Evolutionary conservation across 225 moss, liverwort and hornwort species (phyloP).

Genomic region (Rhytidiadelphus loreus): DNA sequence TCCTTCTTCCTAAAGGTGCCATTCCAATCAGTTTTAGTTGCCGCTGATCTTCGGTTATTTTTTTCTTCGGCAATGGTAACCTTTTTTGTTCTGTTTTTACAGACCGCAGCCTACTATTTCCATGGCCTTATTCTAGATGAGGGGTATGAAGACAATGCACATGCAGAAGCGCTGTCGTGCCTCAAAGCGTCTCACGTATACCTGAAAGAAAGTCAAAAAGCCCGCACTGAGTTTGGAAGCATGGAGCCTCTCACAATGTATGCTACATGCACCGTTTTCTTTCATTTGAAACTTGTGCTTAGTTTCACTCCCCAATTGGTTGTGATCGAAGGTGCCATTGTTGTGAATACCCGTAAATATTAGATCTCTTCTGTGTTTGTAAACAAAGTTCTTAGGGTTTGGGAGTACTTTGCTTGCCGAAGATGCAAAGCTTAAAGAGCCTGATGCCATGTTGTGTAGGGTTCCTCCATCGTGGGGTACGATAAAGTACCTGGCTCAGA

Average conservation of each 20-base stretch:
- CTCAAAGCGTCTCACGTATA: slow-evolving; percentile 21
- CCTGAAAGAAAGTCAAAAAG: slow-evolving; percentile 39
- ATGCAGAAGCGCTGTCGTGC: slow-evolving; percentile 32
- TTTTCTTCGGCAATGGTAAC: background rate
- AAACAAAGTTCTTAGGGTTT: background rate
- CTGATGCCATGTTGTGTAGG: background rate
- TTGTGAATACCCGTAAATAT: background rate
- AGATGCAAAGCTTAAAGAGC: background rate
- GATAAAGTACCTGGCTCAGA: slow-evolving; percentile 35
- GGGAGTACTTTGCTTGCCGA: background rate
- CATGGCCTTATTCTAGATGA: slow-evolving; percentile 44
- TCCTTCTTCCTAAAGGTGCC: background rate
- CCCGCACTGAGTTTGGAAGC: slow-evolving; percentile 9
- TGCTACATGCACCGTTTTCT: background rate
- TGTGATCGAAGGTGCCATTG: background rate
- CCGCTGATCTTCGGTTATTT: background rate
- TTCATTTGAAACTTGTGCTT: background rate
- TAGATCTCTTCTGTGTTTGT: background rate
- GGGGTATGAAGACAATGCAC: slow-evolving; percentile 19
- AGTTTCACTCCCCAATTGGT: background rate
- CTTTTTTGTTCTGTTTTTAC: background rate
- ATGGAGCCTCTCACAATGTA: slow-evolving; percentile 32
- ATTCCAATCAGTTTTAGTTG: background rate
- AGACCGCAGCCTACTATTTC: slow-evolving; percentile 44
- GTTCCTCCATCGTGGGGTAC: slow-evolving; percentile 28